Percentiles rank a stretch among this genome's conserved stretches.
phyloP scores from a whole-genome alignment of 805 yeast species.

The Metschnikowia gruessii region DNA sequence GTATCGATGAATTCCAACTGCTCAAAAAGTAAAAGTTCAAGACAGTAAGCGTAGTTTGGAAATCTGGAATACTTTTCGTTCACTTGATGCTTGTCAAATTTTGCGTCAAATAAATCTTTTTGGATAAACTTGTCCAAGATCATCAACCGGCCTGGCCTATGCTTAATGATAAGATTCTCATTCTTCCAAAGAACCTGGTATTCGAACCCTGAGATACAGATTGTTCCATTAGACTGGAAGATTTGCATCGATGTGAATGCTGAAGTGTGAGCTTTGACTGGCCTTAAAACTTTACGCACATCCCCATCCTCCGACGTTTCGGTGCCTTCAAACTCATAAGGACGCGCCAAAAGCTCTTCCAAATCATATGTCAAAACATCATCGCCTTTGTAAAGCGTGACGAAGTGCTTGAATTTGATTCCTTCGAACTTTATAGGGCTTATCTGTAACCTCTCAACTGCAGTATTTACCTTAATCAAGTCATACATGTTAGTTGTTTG shows the following conservation, averaged over 20 bases:
- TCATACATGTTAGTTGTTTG: conserved; percentile 33
- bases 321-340: conserved; percentile 15
- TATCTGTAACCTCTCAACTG: conserved; percentile 35
- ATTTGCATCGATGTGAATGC: conserved; percentile 15
- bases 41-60: conserved; percentile 45
- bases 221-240: conserved; percentile 22
- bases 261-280: conserved; percentile 27
- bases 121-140: conserved; percentile 47
- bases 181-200: conserved; percentile 28
- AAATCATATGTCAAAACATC: conserved; percentile 30
- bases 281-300: conserved; percentile 21
- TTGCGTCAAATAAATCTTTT: conserved; percentile 34
- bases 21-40: conserved; percentile 48
- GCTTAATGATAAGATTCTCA: conserved; percentile 31
- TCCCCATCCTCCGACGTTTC: conserved; percentile 18
- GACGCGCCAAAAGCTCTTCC: conserved; percentile 24
- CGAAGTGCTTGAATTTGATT: conserved; percentile 11
- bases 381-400: conserved; percentile 41
- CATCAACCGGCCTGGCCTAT: conserved; percentile 38
- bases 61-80: conserved; percentile 38
- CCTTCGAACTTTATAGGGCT: conserved; percentile 21
- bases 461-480: conserved; percentile 28
- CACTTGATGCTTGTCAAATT: conserved; percentile 24
- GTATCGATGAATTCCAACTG: conserved; percentile 28
- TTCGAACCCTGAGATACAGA: conserved; percentile 45